A percentile compares a stretch with the other conserved stretches of the same genome.
Conservation (phyloP, 345 rosid species). For the Theobroma cacao region DNA sequence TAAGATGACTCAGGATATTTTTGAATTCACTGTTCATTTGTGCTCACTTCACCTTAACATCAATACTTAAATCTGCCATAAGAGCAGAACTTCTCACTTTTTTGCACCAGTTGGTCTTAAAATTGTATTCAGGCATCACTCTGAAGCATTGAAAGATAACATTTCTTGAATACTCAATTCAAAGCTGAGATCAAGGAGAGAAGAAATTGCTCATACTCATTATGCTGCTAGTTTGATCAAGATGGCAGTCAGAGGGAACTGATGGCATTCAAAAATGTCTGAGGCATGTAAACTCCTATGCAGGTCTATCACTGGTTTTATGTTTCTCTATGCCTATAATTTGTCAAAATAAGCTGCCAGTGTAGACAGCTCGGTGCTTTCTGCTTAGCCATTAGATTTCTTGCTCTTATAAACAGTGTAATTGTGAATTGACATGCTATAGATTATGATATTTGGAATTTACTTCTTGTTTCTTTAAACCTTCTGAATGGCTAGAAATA, state of each 20-base stretch:
- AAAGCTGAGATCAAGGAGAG: not conserved
- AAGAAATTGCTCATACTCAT: not conserved
- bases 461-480: not conserved
- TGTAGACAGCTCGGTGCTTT: not conserved
- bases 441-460: not conserved
- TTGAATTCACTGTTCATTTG: not conserved
- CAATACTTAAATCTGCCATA: not conserved
- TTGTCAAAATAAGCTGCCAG: not conserved
- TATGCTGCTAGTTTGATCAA: not conserved
- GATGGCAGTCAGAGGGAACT: not conserved
- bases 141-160: not conserved
- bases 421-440: not conserved
- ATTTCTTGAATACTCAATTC: not conserved
- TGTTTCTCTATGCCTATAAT: not conserved
- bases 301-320: not conserved
- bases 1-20: not conserved
- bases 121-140: not conserved
- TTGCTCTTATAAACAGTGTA: not conserved
- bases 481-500: not conserved
- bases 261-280: not conserved
- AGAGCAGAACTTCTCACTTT: not conserved
- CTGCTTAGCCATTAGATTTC: not conserved
- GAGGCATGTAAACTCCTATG: not conserved
- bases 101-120: not conserved
- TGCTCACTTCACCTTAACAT: not conserved